Conservation (phyloP, 1,284 basidiomycete species). For the Golubevia pallescens region DNA sequence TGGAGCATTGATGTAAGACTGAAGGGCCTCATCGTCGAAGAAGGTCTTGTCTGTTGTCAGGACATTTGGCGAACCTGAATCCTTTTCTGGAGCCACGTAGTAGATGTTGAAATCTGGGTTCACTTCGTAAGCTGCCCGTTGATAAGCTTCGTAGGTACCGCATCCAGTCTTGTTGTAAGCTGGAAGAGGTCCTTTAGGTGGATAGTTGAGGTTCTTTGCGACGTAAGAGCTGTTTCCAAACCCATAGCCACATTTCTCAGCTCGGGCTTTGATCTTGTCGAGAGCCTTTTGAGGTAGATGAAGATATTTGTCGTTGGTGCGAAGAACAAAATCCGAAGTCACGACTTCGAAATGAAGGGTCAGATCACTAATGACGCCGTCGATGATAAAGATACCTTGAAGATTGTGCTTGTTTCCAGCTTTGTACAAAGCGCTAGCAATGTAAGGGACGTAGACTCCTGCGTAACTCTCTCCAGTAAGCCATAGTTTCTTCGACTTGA, state of each 20-base stretch:
- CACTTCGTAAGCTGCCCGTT: neutral
- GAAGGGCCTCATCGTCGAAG: neutral
- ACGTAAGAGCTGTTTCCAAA: neutral
- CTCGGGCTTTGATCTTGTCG: too few species aligned
- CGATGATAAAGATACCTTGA: conserved; percentile 3
- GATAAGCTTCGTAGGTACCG: neutral
- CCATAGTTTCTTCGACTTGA: conserved; percentile 3
- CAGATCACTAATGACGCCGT: conserved; percentile 1
- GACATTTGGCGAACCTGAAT: neutral
- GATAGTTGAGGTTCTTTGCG: conserved; percentile 7
- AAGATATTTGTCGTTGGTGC: too few species aligned
- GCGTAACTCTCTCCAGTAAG: conserved; percentile 6
- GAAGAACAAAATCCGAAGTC: too few species aligned
- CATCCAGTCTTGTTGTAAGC: conserved; percentile 3
- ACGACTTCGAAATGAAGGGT: neutral
- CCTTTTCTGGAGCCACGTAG: neutral
- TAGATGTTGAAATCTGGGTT: neutral
- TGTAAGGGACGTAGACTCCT: conserved; percentile 1
- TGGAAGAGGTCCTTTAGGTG: conserved; percentile 6
- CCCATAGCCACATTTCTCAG: too few species aligned
- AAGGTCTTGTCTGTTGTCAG: neutral
- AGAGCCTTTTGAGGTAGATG: too few species aligned
- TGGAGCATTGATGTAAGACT: neutral
- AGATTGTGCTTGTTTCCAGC: neutral
- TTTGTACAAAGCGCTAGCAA: neutral